These are phyloP conservation scores for Ustilago esculenta DNA, from an alignment of 1,284 basidiomycete genomes.

Conservation along the genomic window DNA sequence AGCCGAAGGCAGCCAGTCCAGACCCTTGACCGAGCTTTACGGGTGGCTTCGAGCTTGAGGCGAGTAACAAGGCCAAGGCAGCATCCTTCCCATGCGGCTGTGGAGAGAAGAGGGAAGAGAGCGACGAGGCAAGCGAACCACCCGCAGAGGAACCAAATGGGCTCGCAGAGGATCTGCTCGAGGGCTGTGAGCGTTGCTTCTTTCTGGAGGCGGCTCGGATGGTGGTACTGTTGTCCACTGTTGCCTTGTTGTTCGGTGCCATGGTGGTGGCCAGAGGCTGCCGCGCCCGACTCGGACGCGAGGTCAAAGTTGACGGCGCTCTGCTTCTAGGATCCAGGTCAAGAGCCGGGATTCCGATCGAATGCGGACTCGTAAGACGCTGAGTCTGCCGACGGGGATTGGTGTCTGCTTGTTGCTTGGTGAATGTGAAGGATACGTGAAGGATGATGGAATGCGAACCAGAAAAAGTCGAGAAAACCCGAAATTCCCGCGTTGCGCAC, in stretches of 20 bases:
- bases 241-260: constrained; percentile 26
- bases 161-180: constrained; percentile 6
- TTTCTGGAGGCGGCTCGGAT: constrained; percentile 41
- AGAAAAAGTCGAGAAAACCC: background rate
- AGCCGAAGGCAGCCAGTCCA: constrained; percentile 28
- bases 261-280: background rate
- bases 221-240: constrained; percentile 29
- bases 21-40: constrained; percentile 15
- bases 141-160: constrained; percentile 24
- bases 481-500: background rate
- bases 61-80: constrained; percentile 33
- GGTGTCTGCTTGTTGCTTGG: too few species aligned
- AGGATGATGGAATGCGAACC: too few species aligned
- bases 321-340: too few species aligned
- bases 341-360: too few species aligned
- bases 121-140: constrained; percentile 38
- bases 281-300: too few species aligned
- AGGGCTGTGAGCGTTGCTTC: constrained; percentile 31
- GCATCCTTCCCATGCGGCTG: constrained; percentile 47
- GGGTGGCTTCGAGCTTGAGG: constrained; percentile 31
- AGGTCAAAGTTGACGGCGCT: background rate
- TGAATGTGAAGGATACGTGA: too few species aligned
- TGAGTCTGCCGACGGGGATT: too few species aligned
- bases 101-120: constrained; percentile 43
- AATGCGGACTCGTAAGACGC: too few species aligned